These are phyloP conservation scores for Candolleomyces eurysporus DNA, from an alignment of 768 basidiomycete species.

Conservation along the genomic window DNA sequence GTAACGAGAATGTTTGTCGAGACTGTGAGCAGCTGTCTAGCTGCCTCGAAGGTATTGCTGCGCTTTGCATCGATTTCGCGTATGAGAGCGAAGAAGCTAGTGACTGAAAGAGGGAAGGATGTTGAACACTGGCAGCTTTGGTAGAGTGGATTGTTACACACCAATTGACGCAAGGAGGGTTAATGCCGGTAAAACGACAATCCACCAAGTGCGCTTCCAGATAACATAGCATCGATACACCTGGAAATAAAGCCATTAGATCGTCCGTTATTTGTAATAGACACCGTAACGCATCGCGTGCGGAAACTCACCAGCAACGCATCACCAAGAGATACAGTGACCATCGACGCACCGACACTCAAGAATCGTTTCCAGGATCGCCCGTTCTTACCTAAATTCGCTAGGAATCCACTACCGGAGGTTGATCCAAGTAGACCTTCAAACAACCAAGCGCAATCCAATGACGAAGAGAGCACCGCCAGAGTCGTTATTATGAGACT, in stretches of 20 bases:
- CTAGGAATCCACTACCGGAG: background rate
- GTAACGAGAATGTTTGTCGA: conserved; percentile 1
- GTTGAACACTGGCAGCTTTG: background rate
- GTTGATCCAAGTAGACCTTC: background rate
- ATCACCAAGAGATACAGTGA: background rate
- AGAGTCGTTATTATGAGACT: background rate
- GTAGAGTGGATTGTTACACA: background rate
- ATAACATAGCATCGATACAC: conserved; percentile 2
- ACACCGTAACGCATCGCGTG: no score
- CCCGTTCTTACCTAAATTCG: background rate
- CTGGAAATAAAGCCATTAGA: background rate
- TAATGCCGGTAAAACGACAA: background rate
- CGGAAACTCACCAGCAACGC: background rate
- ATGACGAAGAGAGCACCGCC: background rate
- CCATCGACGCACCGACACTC: background rate
- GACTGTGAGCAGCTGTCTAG: background rate
- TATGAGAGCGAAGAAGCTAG: background rate
- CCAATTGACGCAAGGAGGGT: background rate
- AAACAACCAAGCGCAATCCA: background rate
- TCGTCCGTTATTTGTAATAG: no score
- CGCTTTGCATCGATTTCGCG: background rate
- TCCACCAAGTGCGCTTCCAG: background rate
- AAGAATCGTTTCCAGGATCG: background rate
- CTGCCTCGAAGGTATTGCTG: no score
- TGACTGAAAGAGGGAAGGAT: background rate